These are phyloP conservation scores for Apiospora phragmitis DNA, from an alignment of 2,329 filamentous ascomycete genomes.

Conservation along the genomic window DNA sequence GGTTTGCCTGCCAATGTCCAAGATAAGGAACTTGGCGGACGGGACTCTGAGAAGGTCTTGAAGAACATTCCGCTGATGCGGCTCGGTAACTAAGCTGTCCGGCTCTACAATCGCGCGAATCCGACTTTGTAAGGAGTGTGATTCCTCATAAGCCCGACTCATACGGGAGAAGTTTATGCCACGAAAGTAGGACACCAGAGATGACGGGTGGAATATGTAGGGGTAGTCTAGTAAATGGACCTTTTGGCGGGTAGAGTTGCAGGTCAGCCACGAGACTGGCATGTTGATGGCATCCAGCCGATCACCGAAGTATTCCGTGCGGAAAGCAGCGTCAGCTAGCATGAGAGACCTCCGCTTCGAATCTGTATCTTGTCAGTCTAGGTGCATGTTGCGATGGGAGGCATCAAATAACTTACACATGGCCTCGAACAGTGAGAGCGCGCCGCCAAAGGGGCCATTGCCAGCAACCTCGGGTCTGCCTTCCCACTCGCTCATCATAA, in stretches of 20 bases:
- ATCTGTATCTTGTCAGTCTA: conserved; percentile 42
- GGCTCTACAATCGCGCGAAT: conserved; percentile 57
- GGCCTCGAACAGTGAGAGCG: conserved; percentile 70
- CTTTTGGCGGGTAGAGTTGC: conserved; percentile 59
- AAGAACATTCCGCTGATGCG: conserved; percentile 61
- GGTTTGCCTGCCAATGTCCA: conserved; percentile 67
- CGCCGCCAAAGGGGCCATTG: conserved; percentile 73
- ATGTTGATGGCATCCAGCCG: conserved; percentile 73
- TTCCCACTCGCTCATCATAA: conserved; percentile 81
- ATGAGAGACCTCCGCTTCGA: conserved; percentile 63
- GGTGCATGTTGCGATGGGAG: neutral
- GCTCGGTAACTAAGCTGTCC: conserved; percentile 55
- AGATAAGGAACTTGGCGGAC: conserved; percentile 69
- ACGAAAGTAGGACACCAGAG: conserved; percentile 80
- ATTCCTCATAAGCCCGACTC: conserved; percentile 75
- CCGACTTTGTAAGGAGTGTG: conserved; percentile 56
- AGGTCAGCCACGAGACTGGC: conserved; percentile 70
- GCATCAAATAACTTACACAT: conserved; percentile 59
- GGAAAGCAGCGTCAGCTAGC: conserved; percentile 69
- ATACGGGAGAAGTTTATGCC: conserved; percentile 86
- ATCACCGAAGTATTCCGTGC: conserved; percentile 74
- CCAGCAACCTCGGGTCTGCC: conserved; percentile 69
- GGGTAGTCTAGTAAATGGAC: conserved; percentile 79
- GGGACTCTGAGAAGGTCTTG: conserved; percentile 65
- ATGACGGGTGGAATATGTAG: conserved; percentile 73